Evolutionary conservation across 2,329 filamentous ascomycete genomes (phyloP).

Genomic region (Cercospora sesami): DNA sequence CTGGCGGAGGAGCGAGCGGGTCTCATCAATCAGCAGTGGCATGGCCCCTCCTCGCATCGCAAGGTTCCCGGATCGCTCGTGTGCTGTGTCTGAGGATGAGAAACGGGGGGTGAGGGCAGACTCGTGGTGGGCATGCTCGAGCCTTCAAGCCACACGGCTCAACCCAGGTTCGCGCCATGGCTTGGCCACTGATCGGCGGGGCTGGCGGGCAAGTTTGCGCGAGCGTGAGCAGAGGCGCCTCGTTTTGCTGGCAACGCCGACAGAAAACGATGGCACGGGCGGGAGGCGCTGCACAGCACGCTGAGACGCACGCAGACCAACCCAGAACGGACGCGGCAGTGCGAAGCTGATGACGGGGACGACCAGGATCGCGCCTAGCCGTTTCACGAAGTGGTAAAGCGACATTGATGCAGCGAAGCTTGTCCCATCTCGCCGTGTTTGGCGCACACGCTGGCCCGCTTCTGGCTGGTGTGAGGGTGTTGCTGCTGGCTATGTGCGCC

Average conservation of each 20-base stretch:
- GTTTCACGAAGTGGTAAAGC: constrained; percentile 21
- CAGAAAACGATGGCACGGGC: not conserved
- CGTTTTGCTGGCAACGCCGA: not conserved
- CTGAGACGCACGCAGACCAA: not conserved
- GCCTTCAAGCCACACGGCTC: not conserved
- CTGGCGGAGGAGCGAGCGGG: not conserved
- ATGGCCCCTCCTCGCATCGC: not conserved
- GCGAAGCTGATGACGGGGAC: not conserved
- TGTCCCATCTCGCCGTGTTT: constrained; percentile 22
- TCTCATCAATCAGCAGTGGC: not conserved
- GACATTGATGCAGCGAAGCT: constrained; percentile 28
- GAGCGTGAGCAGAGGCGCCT: not conserved
- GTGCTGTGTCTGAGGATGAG: not conserved
- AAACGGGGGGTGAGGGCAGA: not conserved
- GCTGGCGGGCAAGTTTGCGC: constrained; percentile 7
- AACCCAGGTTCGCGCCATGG: not conserved
- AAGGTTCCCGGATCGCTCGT: not conserved
- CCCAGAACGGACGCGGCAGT: not conserved
- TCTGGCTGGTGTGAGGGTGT: constrained; percentile 6
- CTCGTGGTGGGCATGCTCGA: constrained; percentile 4
- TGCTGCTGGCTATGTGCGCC: not conserved
- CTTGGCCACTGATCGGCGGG: not conserved
- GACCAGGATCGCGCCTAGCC: constrained; percentile 12
- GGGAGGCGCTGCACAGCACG: not conserved
- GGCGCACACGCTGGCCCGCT: constrained; percentile 15